phyloP scores from a whole-genome alignment of 1,139 yeast genomes.

The Suhomyces panamericanus region DNA sequence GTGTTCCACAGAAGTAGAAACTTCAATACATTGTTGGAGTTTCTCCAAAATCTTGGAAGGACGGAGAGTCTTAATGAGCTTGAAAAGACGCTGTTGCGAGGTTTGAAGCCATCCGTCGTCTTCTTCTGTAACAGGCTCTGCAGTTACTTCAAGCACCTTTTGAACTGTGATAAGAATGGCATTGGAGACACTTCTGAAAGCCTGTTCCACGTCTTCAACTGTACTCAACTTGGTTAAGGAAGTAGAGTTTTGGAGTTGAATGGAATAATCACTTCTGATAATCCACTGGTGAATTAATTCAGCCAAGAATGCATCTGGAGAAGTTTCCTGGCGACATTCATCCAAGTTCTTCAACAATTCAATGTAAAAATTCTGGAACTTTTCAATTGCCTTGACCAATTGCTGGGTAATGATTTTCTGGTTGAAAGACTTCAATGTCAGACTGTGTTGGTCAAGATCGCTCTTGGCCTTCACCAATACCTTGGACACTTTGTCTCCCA shows the following conservation, averaged over 20 bases:
- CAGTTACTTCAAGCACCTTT: conserved; percentile 41
- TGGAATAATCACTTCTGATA: background rate
- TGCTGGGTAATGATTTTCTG: conserved; percentile 17
- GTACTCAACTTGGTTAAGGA: conserved; percentile 20
- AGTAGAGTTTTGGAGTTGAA: conserved; percentile 22
- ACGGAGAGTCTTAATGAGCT: conserved; percentile 39
- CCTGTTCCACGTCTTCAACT: conserved; percentile 45
- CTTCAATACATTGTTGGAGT: conserved; percentile 20
- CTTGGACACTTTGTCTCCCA: conserved; percentile 7
- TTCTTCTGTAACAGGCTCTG: conserved; percentile 41
- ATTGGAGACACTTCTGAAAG: conserved; percentile 54
- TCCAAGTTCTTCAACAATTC: conserved; percentile 21
- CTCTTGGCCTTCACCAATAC: conserved; percentile 25
- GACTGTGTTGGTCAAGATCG: conserved; percentile 18
- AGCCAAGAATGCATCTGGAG: conserved; percentile 44
- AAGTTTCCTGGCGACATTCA: conserved; percentile 32
- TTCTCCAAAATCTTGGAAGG: conserved; percentile 29
- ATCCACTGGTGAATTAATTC: conserved; percentile 45
- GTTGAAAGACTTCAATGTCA: conserved; percentile 13
- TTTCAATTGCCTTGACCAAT: conserved; percentile 19
- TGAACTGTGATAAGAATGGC: conserved; percentile 71
- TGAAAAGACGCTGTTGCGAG: conserved; percentile 46
- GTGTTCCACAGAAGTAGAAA: conserved; percentile 33
- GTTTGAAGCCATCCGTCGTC: conserved; percentile 65
- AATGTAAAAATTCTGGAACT: conserved; percentile 21